A percentile compares a stretch with the other conserved stretches of the same genome.
Evolutionary conservation across 805 yeast species (phyloP).

Genomic region (Nakazawaea ambrosiae): DNA sequence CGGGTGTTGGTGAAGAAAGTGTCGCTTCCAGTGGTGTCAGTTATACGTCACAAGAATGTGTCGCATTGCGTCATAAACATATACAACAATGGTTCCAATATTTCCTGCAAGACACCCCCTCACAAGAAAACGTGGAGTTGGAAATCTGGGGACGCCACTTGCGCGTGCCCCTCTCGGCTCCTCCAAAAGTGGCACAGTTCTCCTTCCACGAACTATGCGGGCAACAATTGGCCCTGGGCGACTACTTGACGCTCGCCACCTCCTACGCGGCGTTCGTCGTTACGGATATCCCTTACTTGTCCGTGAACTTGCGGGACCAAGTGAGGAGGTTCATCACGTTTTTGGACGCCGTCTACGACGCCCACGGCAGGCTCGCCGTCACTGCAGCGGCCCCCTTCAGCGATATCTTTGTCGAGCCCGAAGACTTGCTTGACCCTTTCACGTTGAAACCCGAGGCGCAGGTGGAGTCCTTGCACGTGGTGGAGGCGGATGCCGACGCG

Average conservation of each 20-base stretch:
- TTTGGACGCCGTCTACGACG: slow-evolving; percentile 92
- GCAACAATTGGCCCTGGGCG: slow-evolving; percentile 85
- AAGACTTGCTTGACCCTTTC: slow-evolving; percentile 43
- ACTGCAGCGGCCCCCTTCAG: slow-evolving; percentile 84
- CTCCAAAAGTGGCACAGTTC: slow-evolving; percentile 83
- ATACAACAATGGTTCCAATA: slow-evolving; percentile 71
- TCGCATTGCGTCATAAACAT: slow-evolving; percentile 43
- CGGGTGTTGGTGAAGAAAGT: slow-evolving; percentile 63
- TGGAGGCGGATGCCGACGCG: slow-evolving; percentile 23
- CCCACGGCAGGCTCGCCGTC: slow-evolving; percentile 80
- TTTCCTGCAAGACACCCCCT: slow-evolving; percentile 57
- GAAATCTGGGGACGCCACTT: slow-evolving; percentile 88
- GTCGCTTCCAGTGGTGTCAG: no score
- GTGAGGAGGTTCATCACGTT: slow-evolving; percentile 92
- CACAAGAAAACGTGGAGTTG: slow-evolving; percentile 28
- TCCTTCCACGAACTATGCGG: slow-evolving; percentile 86
- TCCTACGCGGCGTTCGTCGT: slow-evolving; percentile 74
- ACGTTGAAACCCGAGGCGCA: slow-evolving; percentile 23
- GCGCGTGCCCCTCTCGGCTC: slow-evolving; percentile 66
- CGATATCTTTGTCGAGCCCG: slow-evolving; percentile 81
- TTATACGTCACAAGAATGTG: slow-evolving; percentile 44
- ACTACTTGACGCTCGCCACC: slow-evolving; percentile 76
- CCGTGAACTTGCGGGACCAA: slow-evolving; percentile 71
- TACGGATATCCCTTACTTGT: slow-evolving; percentile 86
- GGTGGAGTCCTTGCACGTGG: slow-evolving; percentile 17